Evolutionary conservation across 176 grass and related monocot species (phyloP).

Genomic region (Oryza glumipatula): DNA sequence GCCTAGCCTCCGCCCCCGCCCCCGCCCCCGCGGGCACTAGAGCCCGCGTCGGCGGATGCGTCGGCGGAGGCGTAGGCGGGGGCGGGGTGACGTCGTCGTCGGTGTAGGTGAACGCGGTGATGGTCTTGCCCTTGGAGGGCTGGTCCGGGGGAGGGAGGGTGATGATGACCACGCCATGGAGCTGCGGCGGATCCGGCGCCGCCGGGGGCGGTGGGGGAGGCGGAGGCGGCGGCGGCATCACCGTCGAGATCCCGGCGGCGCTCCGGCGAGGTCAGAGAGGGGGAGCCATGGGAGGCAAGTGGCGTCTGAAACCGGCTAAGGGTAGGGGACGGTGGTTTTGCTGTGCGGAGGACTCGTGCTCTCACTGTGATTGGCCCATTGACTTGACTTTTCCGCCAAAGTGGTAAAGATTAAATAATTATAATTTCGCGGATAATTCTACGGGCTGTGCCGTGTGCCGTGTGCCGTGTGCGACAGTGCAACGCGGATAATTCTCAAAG

Average conservation of each 20-base stretch:
- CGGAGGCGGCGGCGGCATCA: conserved; percentile 39
- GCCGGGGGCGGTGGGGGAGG: conserved; percentile 24
- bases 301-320: conserved; percentile 33
- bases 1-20: conserved; percentile 9
- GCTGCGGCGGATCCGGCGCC: conserved; percentile 30
- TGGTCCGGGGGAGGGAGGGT: conserved; percentile 80
- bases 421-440: conserved; percentile 5
- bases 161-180: conserved; percentile 97
- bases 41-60: not conserved
- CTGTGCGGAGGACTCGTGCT: not conserved
- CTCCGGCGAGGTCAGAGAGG: conserved; percentile 38
- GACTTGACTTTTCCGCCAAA: conserved; percentile 23
- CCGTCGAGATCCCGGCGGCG: conserved; percentile 36
- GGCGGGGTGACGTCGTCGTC: conserved; percentile 29
- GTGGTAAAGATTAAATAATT: not conserved
- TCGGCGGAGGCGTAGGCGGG: not conserved
- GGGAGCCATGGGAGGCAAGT: conserved; percentile 38
- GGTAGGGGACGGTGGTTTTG: conserved; percentile 19
- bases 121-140: conserved; percentile 97
- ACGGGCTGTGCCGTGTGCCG: not conserved
- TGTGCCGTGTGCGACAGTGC: not conserved
- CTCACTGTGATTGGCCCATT: conserved; percentile 25
- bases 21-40: not conserved
- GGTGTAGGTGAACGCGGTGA: conserved; percentile 93
- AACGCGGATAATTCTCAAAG: not conserved